Conservation (phyloP, 106 monocot species). For the Hemerocallis citrina region DNA sequence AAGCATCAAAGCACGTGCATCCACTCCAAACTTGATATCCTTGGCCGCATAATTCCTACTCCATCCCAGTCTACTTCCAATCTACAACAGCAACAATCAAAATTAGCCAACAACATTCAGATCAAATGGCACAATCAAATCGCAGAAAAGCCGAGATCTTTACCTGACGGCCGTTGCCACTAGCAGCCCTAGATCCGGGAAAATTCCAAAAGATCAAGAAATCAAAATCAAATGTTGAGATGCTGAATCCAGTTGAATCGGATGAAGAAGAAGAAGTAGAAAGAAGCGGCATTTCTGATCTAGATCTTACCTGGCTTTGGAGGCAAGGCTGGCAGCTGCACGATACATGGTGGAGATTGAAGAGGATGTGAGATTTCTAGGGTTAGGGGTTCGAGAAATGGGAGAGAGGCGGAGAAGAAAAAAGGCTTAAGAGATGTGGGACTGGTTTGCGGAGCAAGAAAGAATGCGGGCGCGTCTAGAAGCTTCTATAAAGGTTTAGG, state of each 20-base stretch:
- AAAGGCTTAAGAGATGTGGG: too few species aligned
- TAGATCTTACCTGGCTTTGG: constrained; percentile 41
- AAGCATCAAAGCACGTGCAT: constrained; percentile 61
- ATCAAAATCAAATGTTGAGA: not conserved
- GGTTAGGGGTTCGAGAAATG: too few species aligned
- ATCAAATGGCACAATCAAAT: too few species aligned
- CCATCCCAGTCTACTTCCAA: constrained; percentile 55
- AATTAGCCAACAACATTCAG: too few species aligned
- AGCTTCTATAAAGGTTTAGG: constrained; percentile 14
- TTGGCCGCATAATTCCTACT: constrained; percentile 72
- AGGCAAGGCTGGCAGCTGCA: constrained; percentile 43
- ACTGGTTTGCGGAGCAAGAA: not conserved
- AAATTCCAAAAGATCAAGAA: constrained; percentile 3
- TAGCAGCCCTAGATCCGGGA: constrained; percentile 26
- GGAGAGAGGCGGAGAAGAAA: too few species aligned
- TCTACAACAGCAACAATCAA: constrained; percentile 19
- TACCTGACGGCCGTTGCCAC: constrained; percentile 44
- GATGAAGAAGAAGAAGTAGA: not conserved
- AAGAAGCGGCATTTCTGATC: too few species aligned
- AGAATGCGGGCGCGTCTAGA: too few species aligned
- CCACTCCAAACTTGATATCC: constrained; percentile 73
- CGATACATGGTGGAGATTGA: constrained; percentile 40
- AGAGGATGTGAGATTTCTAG: too few species aligned
- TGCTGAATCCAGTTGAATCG: not conserved
- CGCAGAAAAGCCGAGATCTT: not conserved